phyloP scores from a whole-genome alignment of 495 filamentous ascomycete species.

The Hypoxylon trugodes region DNA sequence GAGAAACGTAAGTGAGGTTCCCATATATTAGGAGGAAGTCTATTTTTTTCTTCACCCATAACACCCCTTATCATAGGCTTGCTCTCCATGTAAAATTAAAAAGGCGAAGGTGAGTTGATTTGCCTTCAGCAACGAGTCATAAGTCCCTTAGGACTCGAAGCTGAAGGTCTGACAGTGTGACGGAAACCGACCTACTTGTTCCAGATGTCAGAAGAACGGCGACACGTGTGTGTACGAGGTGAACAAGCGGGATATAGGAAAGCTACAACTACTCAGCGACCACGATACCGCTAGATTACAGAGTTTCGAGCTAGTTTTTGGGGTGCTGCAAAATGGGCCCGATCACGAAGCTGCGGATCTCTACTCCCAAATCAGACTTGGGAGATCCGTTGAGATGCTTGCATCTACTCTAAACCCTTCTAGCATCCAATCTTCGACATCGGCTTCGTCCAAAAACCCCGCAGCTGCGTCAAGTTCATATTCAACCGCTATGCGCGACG shows the following conservation, averaged over 20 bases:
- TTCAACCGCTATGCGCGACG: not conserved
- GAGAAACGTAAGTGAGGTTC: conserved; percentile 27
- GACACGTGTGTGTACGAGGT: conserved; percentile 33
- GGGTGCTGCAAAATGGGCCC: conserved; percentile 16
- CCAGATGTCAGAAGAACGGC: conserved; percentile 29
- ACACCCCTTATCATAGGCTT: conserved; percentile 30
- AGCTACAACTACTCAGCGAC: conserved; percentile 30
- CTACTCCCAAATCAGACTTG: conserved; percentile 18
- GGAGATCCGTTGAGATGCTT: conserved; percentile 15
- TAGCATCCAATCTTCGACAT: not conserved
- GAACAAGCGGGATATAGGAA: conserved; percentile 32
- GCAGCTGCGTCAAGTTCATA: not conserved
- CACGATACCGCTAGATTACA: conserved; percentile 24
- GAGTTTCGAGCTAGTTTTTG: conserved; percentile 16
- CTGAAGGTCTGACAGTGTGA: conserved; percentile 29
- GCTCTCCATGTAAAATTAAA: conserved; percentile 32
- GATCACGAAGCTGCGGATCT: conserved; percentile 16
- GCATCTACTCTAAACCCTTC: conserved; percentile 1
- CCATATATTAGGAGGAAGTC: conserved; percentile 1
- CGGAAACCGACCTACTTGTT: conserved; percentile 27
- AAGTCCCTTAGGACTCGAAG: not conserved
- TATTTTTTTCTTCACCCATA: conserved; percentile 14
- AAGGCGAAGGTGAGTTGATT: conserved; percentile 28
- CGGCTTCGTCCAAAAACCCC: not conserved
- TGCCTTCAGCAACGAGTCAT: not conserved